Conservation (phyloP, 495 filamentous ascomycete genomes). For the Daldinia decipiens region DNA sequence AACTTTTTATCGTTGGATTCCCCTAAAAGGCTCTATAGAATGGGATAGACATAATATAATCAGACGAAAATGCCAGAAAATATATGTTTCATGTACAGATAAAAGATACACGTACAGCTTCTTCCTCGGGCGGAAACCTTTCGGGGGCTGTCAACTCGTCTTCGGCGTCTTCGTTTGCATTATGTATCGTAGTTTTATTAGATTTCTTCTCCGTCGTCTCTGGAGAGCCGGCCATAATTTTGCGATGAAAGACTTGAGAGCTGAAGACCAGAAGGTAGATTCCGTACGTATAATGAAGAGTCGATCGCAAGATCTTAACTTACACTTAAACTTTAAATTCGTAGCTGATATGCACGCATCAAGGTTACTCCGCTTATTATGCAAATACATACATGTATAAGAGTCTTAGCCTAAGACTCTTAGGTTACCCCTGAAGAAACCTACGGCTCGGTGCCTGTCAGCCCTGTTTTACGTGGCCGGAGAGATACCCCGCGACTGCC, state of each 20-base stretch:
- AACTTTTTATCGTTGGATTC: slow-evolving; percentile 80
- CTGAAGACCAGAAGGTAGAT: background rate
- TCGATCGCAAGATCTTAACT: background rate
- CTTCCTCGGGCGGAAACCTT: slow-evolving; percentile 74
- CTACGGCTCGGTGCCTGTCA: background rate
- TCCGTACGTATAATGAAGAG: background rate
- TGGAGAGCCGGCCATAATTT: slow-evolving; percentile 18
- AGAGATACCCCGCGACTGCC: slow-evolving; percentile 24
- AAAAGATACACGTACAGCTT: slow-evolving; percentile 65
- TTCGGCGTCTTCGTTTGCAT: slow-evolving; percentile 20
- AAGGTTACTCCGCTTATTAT: slow-evolving; percentile 1
- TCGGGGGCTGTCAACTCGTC: slow-evolving; percentile 40
- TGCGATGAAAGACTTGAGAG: background rate
- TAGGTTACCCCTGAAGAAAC: slow-evolving; percentile 3
- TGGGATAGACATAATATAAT: slow-evolving; percentile 1
- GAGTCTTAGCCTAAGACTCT: too few relatives aligned
- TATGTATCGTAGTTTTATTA: slow-evolving; percentile 10
- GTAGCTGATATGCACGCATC: background rate
- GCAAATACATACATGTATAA: background rate
- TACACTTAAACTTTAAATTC: background rate
- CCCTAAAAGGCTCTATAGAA: slow-evolving; percentile 67
- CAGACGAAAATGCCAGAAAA: slow-evolving; percentile 10
- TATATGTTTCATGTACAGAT: slow-evolving; percentile 1
- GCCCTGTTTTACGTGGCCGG: background rate
- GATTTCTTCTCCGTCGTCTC: slow-evolving; percentile 9